A percentile compares a stretch with the other conserved stretches of the same genome.
Conservation (phyloP, 768 basidiomycete species). For the Tulasnella sp. region DNA sequence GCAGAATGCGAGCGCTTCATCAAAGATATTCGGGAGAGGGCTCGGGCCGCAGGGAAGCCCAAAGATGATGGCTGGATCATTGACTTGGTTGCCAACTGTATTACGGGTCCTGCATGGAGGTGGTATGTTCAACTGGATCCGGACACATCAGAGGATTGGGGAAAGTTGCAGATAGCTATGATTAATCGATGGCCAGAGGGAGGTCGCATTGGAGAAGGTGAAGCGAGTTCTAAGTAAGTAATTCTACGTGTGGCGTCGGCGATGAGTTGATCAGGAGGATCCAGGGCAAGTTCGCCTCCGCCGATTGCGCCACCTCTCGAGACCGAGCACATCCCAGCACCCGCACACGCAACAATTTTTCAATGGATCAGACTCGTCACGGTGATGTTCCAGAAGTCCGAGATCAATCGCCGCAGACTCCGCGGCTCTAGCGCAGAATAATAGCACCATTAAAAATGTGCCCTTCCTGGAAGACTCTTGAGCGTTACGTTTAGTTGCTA, state of each 20-base stretch:
- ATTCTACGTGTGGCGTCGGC: not conserved
- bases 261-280: not conserved
- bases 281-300: not conserved
- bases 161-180: constrained; percentile 10
- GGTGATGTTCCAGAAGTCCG: no score
- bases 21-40: not conserved
- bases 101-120: not conserved
- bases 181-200: not conserved
- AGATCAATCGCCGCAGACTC: no score
- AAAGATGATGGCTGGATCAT: constrained; percentile 10
- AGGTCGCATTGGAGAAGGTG: not conserved
- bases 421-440: no score
- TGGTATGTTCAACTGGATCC: not conserved
- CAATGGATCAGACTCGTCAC: no score
- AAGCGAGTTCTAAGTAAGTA: not conserved
- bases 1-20: constrained; percentile 9
- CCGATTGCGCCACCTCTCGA: not conserved
- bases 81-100: not conserved
- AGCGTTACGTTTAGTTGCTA: no score
- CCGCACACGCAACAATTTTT: no score
- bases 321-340: not conserved
- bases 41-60: not conserved
- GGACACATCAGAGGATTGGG: constrained; percentile 3
- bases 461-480: no score
- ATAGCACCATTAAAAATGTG: no score